Percentiles rank a stretch among this genome's conserved stretches.
These are phyloP conservation scores for Diaporthe eres DNA, from an alignment of 2,329 filamentous ascomycete species.

Conservation along the genomic window DNA sequence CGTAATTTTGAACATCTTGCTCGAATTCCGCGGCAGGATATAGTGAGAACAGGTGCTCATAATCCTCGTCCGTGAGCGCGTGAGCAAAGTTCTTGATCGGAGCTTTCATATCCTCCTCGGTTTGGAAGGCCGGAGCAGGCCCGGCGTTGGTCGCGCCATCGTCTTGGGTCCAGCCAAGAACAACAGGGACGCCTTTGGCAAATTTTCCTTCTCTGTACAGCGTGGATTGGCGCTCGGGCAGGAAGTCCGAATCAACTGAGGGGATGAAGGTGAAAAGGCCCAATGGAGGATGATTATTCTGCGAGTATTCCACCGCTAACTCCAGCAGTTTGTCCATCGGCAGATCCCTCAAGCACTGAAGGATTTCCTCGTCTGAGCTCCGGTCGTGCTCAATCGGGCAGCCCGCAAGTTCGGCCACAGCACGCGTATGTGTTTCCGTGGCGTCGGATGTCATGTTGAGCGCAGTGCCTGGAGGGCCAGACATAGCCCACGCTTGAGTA, in stretches of 20 bases:
- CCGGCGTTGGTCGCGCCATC: conserved; percentile 48
- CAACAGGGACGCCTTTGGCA: conserved; percentile 44
- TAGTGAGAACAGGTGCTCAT: conserved; percentile 45
- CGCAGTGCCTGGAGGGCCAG: conserved; percentile 52
- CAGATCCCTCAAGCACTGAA: conserved; percentile 45
- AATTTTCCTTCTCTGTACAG: conserved; percentile 44
- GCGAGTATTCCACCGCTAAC: conserved; percentile 47
- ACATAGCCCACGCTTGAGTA: conserved; percentile 51
- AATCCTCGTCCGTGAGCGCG: conserved; percentile 46
- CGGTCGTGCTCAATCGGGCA: conserved; percentile 38
- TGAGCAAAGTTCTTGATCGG: conserved; percentile 44
- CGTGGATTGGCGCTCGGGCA: conserved; percentile 44
- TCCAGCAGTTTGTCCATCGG: conserved; percentile 46
- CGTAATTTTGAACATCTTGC: conserved; percentile 43
- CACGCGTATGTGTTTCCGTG: conserved; percentile 47
- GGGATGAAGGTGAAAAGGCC: conserved; percentile 50
- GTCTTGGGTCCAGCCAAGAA: conserved; percentile 49
- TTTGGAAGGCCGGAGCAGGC: conserved; percentile 43
- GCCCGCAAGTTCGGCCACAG: conserved; percentile 45
- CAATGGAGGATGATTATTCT: conserved; percentile 47
- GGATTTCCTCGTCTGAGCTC: conserved; percentile 26
- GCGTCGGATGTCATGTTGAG: conserved; percentile 50
- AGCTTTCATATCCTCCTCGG: conserved; percentile 46
- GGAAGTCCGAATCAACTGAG: conserved; percentile 48
- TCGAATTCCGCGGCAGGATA: conserved; percentile 48